phyloP scores from a whole-genome alignment of 768 basidiomycete species.

The Trametes villosa region DNA sequence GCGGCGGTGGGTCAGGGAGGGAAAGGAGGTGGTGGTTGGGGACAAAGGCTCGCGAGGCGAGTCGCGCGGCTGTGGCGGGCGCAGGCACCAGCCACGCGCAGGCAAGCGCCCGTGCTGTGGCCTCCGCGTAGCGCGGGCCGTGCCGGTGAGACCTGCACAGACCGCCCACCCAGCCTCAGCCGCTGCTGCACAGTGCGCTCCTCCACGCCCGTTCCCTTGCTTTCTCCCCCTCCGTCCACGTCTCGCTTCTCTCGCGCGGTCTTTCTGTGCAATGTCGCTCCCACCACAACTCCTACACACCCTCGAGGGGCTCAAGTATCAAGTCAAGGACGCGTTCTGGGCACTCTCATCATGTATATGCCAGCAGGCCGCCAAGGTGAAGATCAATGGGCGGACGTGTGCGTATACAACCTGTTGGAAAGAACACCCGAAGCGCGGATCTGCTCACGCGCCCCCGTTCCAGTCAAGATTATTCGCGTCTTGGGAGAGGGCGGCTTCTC shows the following conservation, averaged over 20 bases:
- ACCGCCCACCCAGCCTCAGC: background rate
- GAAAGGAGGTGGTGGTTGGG: slow-evolving; percentile 5
- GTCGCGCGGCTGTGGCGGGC: slow-evolving; percentile 17
- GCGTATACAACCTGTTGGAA: no score
- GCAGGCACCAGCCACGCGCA: slow-evolving; percentile 3
- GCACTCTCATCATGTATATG: slow-evolving; percentile 82
- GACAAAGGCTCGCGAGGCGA: slow-evolving; percentile 1
- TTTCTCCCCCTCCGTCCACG: background rate
- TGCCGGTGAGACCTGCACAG: slow-evolving; percentile 17
- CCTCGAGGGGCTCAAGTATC: slow-evolving; percentile 40
- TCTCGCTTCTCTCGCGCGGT: background rate
- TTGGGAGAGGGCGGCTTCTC: slow-evolving; percentile 97
- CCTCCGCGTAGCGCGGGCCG: slow-evolving; percentile 14
- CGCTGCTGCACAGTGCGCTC: no score
- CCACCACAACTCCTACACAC: slow-evolving; percentile 32
- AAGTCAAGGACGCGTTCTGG: slow-evolving; percentile 81
- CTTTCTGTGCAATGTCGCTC: slow-evolving; percentile 24
- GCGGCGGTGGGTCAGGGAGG: background rate
- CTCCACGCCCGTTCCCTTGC: background rate
- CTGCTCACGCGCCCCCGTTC: background rate
- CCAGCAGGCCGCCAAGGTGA: slow-evolving; percentile 82
- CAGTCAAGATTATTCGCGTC: slow-evolving; percentile 88
- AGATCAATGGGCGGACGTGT: slow-evolving; percentile 97
- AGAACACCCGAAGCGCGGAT: background rate
- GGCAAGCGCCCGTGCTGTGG: slow-evolving; percentile 4